Base-by-base conservation (phyloP, 305 asterid species). In the Stenogyne calaminthoides region DNA sequence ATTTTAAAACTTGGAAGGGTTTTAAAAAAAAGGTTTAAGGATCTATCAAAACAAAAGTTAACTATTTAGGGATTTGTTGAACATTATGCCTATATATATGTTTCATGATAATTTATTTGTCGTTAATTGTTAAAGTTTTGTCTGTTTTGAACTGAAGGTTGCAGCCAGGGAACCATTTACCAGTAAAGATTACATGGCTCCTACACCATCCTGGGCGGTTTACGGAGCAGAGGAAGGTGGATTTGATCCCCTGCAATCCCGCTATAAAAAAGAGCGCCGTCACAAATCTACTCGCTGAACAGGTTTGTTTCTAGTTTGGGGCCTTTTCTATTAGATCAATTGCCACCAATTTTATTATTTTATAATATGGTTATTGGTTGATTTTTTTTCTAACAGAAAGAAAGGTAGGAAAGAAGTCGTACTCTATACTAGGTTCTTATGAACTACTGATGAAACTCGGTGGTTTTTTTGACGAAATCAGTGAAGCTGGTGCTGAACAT, bases 161-260 rank as follows among this genome's bases (percentile, higher is more conserved):
- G 86, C 94, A 2, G 70, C 86, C 37, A 92, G 97, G 74, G 83
- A 82, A 55, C 80, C 88, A 9, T 92, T 92, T 82, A 78, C 85
- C 29, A 89, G 97, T 72, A 80, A 83, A 76, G 99, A 94, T 82
- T 94, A 92, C 89, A 92, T 89, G 98, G 86, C 94, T 16, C 87
- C 84, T 3, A 90, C 99, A 5, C 99, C 99, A 54, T 81, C 89
- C 0, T 94, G 96, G 97, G 97, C 98, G 0, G 90, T 87, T 14
- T 93, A 88, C 62, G 98, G 96, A 61, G 97, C 97, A 18, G 92
- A 88, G 59, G 97, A 95, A 87, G 99, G 99, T 7, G 98, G 98
- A 8, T 92, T 94, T 42, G 99, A 92, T 79, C 99, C 99, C 8
- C 86, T 81, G 59, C 99, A 91, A 82, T 62, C 83, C 5, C 95